Percentiles rank a stretch among this genome's conserved stretches.
Evolutionary conservation across 371 early-diverging fungal genomes (phyloP).

Genomic region (Actinomucor elegans): DNA sequence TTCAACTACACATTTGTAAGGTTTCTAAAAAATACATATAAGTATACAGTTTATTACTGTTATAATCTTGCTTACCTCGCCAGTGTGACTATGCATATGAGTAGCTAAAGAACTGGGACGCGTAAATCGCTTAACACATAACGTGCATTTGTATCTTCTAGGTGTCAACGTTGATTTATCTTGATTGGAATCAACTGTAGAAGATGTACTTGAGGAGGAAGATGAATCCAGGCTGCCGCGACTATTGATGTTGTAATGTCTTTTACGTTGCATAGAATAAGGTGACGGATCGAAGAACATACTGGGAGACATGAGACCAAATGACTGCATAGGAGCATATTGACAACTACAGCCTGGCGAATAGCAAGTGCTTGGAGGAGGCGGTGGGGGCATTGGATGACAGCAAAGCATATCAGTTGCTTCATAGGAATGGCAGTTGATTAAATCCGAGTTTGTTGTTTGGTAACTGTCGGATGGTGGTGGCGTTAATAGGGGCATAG

Average conservation of each 20-base stretch:
- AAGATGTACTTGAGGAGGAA: neutral
- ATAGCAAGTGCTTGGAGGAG: conserved; percentile 1
- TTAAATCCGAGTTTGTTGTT: neutral
- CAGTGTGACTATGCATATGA: conserved; percentile 36
- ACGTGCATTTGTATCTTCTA: conserved; percentile 31
- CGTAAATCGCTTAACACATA: conserved; percentile 29
- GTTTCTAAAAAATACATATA: conserved; percentile 19
- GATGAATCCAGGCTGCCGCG: too few relatives aligned
- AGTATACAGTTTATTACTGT: neutral
- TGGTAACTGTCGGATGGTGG: conserved; percentile 6
- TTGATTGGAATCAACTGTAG: neutral
- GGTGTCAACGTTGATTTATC: conserved; percentile 7
- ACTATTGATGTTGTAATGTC: conserved; percentile 6
- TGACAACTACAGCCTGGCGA: conserved; percentile 4
- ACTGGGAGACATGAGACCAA: neutral
- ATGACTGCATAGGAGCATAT: neutral
- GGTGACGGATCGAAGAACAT: neutral
- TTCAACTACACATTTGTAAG: conserved; percentile 25
- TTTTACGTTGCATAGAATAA: neutral
- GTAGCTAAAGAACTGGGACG: conserved; percentile 32
- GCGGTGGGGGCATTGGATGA: neutral
- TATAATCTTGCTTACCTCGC: conserved; percentile 18
- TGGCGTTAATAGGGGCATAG: conserved; percentile 21
- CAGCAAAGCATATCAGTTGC: neutral
- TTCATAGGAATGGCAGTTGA: neutral